Conservation (phyloP, 768 basidiomycete species). For the Kockovaella imperatae region DNA sequence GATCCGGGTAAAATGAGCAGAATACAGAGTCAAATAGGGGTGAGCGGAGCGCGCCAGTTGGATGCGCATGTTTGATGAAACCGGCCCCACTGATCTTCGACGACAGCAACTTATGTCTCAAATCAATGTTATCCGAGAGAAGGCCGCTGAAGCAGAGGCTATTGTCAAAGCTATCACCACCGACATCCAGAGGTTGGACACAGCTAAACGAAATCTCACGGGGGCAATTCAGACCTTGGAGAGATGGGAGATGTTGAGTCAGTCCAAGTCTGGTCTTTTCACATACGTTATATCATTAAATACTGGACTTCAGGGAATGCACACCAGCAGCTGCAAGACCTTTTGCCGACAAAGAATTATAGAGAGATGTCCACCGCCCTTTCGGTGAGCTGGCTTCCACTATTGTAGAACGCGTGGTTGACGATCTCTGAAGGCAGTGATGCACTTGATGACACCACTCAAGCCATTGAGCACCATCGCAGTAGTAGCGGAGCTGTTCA, state of each 20-base stretch:
- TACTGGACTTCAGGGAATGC: slow-evolving; percentile 62
- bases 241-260: slow-evolving; percentile 88
- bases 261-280: slow-evolving; percentile 33
- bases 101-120: slow-evolving; percentile 84
- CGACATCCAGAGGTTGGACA: slow-evolving; percentile 88
- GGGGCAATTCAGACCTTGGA: slow-evolving; percentile 82
- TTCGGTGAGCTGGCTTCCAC: slow-evolving; percentile 51
- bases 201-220: slow-evolving; percentile 87
- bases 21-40: slow-evolving; percentile 94
- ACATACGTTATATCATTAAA: not conserved
- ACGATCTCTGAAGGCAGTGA: slow-evolving; percentile 59
- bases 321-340: slow-evolving; percentile 68
- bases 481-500: slow-evolving; percentile 67
- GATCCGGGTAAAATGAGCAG: slow-evolving; percentile 80
- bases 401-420: not conserved
- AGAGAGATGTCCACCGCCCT: slow-evolving; percentile 75
- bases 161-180: slow-evolving; percentile 91
- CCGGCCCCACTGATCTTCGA: not conserved
- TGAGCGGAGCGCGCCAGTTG: slow-evolving; percentile 45
- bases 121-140: slow-evolving; percentile 92
- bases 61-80: not conserved
- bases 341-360: slow-evolving; percentile 70
- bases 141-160: slow-evolving; percentile 92
- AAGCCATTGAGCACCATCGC: slow-evolving; percentile 69
- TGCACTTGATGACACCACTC: slow-evolving; percentile 73